Percentiles rank a stretch among this genome's conserved stretches.
Conservation (phyloP, 768 basidiomycete genomes). For the Paxillus rubicundulus region DNA sequence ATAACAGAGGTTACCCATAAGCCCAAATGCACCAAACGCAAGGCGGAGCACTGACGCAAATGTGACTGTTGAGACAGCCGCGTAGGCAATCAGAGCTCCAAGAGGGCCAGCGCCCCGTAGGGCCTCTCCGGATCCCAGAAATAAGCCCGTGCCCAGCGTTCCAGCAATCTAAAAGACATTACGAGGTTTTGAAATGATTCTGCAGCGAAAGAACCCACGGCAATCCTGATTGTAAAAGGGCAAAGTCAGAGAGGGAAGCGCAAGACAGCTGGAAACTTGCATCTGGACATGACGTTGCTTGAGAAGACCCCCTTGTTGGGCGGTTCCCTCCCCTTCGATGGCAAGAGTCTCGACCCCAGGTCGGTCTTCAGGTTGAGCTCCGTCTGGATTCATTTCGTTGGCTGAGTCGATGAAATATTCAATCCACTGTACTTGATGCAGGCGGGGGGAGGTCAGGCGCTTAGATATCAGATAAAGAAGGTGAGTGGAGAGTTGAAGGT, state of each 20-base stretch:
- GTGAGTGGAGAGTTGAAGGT: too few relatives aligned
- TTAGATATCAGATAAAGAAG: too few relatives aligned
- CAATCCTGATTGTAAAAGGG: slow-evolving; percentile 36
- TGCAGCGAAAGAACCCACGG: slow-evolving; percentile 41
- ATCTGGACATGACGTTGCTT: slow-evolving; percentile 82
- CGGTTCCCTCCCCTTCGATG: too few relatives aligned
- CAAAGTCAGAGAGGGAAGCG: neutral
- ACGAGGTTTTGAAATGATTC: neutral
- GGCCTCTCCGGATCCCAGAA: slow-evolving; percentile 67
- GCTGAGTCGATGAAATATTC: too few relatives aligned
- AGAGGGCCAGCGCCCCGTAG: slow-evolving; percentile 60
- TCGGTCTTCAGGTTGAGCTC: too few relatives aligned
- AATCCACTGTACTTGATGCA: too few relatives aligned
- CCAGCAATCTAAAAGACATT: slow-evolving; percentile 54
- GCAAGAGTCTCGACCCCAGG: too few relatives aligned
- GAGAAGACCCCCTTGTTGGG: slow-evolving; percentile 25
- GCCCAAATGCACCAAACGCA: slow-evolving; percentile 25
- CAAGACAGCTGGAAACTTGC: slow-evolving; percentile 35
- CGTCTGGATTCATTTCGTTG: too few relatives aligned
- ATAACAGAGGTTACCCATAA: neutral
- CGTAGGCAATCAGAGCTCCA: slow-evolving; percentile 65
- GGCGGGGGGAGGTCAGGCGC: too few relatives aligned
- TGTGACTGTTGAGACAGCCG: slow-evolving; percentile 61
- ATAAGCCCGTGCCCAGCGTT: slow-evolving; percentile 72
- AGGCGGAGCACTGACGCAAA: slow-evolving; percentile 46